These are phyloP conservation scores for Geotrichum macrosporum DNA, from an alignment of 1,139 yeast species.

Conservation along the genomic window DNA sequence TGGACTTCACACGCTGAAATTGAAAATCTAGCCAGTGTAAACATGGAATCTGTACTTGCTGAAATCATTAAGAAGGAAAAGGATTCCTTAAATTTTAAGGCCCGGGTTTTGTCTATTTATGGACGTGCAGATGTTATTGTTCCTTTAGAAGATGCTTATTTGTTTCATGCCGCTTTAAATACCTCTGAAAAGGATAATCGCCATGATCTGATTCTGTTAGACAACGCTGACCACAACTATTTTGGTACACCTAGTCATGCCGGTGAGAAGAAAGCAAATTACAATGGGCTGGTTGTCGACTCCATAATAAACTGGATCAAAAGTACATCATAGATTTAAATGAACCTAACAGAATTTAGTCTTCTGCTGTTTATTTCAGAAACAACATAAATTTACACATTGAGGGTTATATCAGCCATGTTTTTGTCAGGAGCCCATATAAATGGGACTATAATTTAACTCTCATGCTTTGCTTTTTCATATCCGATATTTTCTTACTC, in stretches of 20 bases:
- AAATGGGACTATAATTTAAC: neutral
- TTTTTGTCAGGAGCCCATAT: too few species aligned
- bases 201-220: neutral
- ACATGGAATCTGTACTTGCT: constrained; percentile 3
- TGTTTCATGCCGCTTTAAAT: neutral
- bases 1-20: constrained; percentile 17
- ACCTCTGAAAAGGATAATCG: neutral
- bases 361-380: neutral
- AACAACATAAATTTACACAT: neutral
- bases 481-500: constrained; percentile 47
- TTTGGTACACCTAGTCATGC: constrained; percentile 16
- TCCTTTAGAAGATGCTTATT: constrained; percentile 14
- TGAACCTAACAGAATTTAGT: too few species aligned
- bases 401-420: too few species aligned
- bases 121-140: constrained; percentile 18
- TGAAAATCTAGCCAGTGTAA: constrained; percentile 7
- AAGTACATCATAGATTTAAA: too few species aligned
- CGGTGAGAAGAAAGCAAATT: constrained; percentile 17
- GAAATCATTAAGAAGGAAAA: neutral
- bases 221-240: constrained; percentile 21
- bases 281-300: constrained; percentile 13
- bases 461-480: neutral
- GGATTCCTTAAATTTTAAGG: neutral
- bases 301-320: constrained; percentile 7
- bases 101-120: constrained; percentile 9